Evolutionary conservation across 2,329 filamentous ascomycete species (phyloP), one percentile per base, ranked within the genome.

Genomic region (Ophiobolus disseminans): DNA sequence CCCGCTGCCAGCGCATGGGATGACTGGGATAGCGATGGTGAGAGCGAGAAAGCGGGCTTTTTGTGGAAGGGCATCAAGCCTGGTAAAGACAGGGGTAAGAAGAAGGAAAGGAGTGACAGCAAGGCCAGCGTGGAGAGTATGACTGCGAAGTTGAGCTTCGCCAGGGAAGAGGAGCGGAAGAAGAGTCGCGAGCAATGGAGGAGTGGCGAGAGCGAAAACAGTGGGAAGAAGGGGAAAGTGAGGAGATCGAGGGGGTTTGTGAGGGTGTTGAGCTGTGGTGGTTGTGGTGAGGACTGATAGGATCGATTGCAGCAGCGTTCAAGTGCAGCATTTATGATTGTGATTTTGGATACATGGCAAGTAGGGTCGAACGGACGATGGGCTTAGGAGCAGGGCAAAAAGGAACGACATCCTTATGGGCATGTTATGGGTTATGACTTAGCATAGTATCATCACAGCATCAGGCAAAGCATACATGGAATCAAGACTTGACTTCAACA

Each of bases 1-100:
- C 66, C 68, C 39, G 62, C 62, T 4, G 65, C 51, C 3, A 68
- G 63, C n/a, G 70, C 66, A 28, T 73, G 70, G 70, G 69, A 73
- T 21, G 67, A 70, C 37, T 71, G 65, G 60, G 68, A 72, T 39
- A 68, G 62, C n/a, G 68, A 70, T 14, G 55, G 55, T 1, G 65
- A 66, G 25, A 61, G 54, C n/a, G 65, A 69, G 40, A 68, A 66
- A 38, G 58, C 58, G 0, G 60, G 69, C 7, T 48, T 72, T 8
- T 57, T 68, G 13, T 56, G 59, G 14, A 68, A 65, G 65, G 57
- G 55, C 16, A 40, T 46, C 26, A 37, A 47, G 20, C 41, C 43
- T 14, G 54, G 58, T 3, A 62, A 58, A 17, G 57, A 34, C 21
- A 40, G 41, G 25, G 25, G 32, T 3, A 43, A 37, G n/a, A 49